Base-by-base conservation (phyloP, 176 grass and related monocot species). In the Carex cristatella region DNA sequence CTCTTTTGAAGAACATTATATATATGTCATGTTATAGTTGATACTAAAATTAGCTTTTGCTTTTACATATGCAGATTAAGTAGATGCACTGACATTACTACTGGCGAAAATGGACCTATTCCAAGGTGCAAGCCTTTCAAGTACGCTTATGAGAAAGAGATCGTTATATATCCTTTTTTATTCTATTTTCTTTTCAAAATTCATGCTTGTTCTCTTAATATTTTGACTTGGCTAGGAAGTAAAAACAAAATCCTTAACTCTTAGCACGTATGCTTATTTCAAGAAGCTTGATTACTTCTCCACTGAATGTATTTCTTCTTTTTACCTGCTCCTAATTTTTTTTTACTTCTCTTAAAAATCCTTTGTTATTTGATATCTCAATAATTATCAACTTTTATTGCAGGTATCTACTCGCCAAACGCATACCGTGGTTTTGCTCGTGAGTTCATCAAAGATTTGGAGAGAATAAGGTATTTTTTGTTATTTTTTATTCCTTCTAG, bases 41-140 rank as follows among this genome's bases (percentile, higher is more conserved):
- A 78, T 79, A 16, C 69, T 79, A 86, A 44, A 35, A 33, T 35
- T 77, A 11, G 48, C 69, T 53, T 84, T 27, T 74, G 11, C 38
- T 87, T 51, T 44, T 84, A 14, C 37, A 84, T 70, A 63, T 87
- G 83, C 95, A 98, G 96, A 81, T 92, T 98, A 91, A 98, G 93
- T 91, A 90, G 93, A 88, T 95, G 96, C 86, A 95, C 96, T 3
- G 88, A 90, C 62, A 95, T 98, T 90, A 95, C 85, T 65, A 98
- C 96, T 28, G 93, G 96, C 88, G 96, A 98, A 95, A 91, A 98
- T 90, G 96, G 96, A 28, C 96, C 96, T 61, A 98, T 98, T 74
- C 96, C 96, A 81, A 95, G 96, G 90, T 95, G 93, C 91, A 98
- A 98, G 83, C 96, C 91, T 88, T 95, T 98, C 85, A 98, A 98